These are phyloP conservation scores for Hypoxylon rickii DNA, from an alignment of 495 filamentous ascomycete species.

Conservation along the genomic window DNA sequence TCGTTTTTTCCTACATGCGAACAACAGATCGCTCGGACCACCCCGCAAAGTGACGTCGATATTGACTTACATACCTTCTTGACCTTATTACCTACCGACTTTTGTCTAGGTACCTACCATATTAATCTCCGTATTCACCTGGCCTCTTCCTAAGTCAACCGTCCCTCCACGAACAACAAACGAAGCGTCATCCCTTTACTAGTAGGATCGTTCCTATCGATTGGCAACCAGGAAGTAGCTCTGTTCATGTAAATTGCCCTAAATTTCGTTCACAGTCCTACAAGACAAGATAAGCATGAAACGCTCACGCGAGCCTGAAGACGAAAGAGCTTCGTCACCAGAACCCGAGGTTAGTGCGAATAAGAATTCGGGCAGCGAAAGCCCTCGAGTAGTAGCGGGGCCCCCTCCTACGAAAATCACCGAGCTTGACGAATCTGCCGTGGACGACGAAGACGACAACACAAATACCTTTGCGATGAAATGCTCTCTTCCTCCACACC, in stretches of 20 bases:
- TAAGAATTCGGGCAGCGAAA: conserved; percentile 11
- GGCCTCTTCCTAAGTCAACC: neutral
- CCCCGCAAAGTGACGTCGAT: too few species aligned
- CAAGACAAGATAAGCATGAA: conserved; percentile 45
- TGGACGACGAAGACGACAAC: conserved; percentile 31
- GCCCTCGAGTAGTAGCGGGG: conserved; percentile 16
- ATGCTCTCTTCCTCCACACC: conserved; percentile 82
- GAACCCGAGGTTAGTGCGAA: conserved; percentile 20
- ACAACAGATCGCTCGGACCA: too few species aligned
- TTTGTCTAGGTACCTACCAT: too few species aligned
- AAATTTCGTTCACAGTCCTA: conserved; percentile 15
- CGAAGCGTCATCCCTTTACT: neutral
- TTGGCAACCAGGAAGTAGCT: neutral
- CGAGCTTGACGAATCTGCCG: conserved; percentile 46
- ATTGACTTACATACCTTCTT: too few species aligned
- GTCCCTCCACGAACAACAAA: conserved; percentile 2
- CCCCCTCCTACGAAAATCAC: conserved; percentile 46
- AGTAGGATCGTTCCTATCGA: neutral
- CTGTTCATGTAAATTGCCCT: conserved; percentile 41
- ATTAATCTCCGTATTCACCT: too few species aligned
- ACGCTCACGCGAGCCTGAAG: conserved; percentile 57
- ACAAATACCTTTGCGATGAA: conserved; percentile 58
- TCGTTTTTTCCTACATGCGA: too few species aligned
- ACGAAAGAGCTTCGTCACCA: conserved; percentile 31
- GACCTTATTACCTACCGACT: too few species aligned